Evolutionary conservation across 164 flowering plant genomes (phyloP).

Genomic region (Magnolia officinalis): DNA sequence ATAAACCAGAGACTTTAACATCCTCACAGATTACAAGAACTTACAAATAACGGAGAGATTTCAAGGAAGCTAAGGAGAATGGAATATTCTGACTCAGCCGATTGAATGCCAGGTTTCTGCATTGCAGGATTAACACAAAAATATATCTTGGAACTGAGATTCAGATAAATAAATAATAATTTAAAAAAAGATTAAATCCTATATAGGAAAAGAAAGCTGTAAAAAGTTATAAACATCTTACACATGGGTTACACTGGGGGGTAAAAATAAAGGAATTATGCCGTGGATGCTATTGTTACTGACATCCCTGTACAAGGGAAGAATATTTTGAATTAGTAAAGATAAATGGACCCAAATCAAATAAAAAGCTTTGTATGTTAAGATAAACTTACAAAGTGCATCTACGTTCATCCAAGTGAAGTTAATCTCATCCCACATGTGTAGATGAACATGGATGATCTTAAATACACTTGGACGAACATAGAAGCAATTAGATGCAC

Average conservation of each 20-base stretch:
- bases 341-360: no score
- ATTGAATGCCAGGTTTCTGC: constrained; percentile 74
- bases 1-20: neutral
- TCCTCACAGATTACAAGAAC: constrained; percentile 22
- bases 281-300: constrained; percentile 63
- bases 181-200: neutral
- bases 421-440: no score
- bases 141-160: neutral
- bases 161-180: neutral
- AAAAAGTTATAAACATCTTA: constrained; percentile 24
- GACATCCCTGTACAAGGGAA: constrained; percentile 44
- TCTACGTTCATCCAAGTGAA: no score
- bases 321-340: no score
- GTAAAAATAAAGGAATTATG: constrained; percentile 56
- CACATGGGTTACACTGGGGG: constrained; percentile 67
- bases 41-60: constrained; percentile 59
- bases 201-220: neutral
- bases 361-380: no score
- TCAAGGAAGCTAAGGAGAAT: constrained; percentile 37
- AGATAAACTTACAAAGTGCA: no score
- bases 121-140: constrained; percentile 4
- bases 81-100: constrained; percentile 53
- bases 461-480: neutral
- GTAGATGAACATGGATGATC: neutral
- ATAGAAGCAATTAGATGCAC: neutral